These are phyloP conservation scores for Corynespora cassiicola DNA, from an alignment of 2,329 filamentous ascomycete species.

Conservation along the genomic window DNA sequence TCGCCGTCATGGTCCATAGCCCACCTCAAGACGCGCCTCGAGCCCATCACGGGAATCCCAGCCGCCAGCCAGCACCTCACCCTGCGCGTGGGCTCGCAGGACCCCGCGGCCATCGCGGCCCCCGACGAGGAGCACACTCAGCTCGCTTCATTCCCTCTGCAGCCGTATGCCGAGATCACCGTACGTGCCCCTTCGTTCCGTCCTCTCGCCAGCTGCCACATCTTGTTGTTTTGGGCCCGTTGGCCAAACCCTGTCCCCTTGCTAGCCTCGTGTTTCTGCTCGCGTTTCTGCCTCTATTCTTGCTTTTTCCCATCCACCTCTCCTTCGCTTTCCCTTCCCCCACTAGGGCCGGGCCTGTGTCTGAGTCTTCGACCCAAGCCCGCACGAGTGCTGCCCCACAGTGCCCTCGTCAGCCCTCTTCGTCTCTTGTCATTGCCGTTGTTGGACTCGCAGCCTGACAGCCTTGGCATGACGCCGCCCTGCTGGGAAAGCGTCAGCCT, in stretches of 20 bases:
- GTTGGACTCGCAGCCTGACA: conserved; percentile 9
- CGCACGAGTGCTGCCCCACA: conserved; percentile 31
- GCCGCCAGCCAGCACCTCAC: conserved; percentile 77
- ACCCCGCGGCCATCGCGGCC: conserved; percentile 70
- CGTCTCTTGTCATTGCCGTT: conserved; percentile 20
- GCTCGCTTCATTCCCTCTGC: conserved; percentile 70
- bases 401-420: conserved; percentile 21
- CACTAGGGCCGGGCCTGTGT: conserved; percentile 11
- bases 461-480: conserved; percentile 14
- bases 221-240: conserved; percentile 22
- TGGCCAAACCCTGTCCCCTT: conserved; percentile 15
- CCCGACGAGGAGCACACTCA: conserved; percentile 74
- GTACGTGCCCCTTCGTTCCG: conserved; percentile 62
- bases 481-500: conserved; percentile 6
- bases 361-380: conserved; percentile 23
- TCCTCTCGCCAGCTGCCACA: conserved; percentile 41
- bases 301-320: conserved; percentile 15
- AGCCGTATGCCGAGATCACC: conserved; percentile 78
- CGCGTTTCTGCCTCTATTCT: conserved; percentile 7
- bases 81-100: conserved; percentile 70
- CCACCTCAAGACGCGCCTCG: conserved; percentile 84
- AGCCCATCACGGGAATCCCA: conserved; percentile 91
- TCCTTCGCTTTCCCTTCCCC: conserved; percentile 13
- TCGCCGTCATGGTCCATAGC: conserved; percentile 90
- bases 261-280: conserved; percentile 13